These are phyloP conservation scores for Mikania micrantha DNA, from an alignment of 129 eudicot genomes.

Conservation along the genomic window DNA sequence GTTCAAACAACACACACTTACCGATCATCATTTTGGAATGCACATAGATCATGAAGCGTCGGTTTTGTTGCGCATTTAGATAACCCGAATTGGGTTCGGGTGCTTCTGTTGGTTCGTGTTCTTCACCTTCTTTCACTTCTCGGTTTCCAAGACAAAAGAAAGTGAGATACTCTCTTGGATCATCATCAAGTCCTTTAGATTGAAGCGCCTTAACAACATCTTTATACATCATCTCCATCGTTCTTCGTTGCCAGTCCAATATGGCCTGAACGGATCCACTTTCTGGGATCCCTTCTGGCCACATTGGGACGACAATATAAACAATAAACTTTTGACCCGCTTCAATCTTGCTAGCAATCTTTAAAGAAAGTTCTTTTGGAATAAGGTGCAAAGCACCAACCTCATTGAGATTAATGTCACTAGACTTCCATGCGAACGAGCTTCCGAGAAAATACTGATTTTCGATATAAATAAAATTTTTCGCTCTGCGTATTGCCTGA, in stretches of 20 bases:
- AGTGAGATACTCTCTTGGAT: constrained; percentile 73
- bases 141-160: constrained; percentile 86
- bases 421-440: constrained; percentile 53
- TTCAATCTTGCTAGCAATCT: constrained; percentile 69
- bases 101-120: constrained; percentile 58
- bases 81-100: constrained; percentile 65
- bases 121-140: constrained; percentile 56
- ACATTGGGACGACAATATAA: constrained; percentile 77
- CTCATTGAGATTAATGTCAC: constrained; percentile 49
- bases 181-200: constrained; percentile 55
- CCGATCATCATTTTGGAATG: constrained; percentile 91
- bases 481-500: constrained; percentile 75
- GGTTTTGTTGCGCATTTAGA: constrained; percentile 55
- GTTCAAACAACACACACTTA: too few relatives aligned
- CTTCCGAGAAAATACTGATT: constrained; percentile 83
- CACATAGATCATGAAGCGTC: constrained; percentile 80
- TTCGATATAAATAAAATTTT: constrained; percentile 64
- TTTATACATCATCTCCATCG: constrained; percentile 88
- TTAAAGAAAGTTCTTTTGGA: constrained; percentile 76
- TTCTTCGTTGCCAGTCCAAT: constrained; percentile 77
- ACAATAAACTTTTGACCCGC: constrained; percentile 77
- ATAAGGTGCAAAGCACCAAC: constrained; percentile 69
- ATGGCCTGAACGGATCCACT: constrained; percentile 90
- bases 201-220: constrained; percentile 54
- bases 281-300: constrained; percentile 92